A percentile compares a stretch with the other conserved stretches of the same genome.
Conservation (phyloP, 192 early-diverging fungal species). For the Geranomyces variabilis region DNA sequence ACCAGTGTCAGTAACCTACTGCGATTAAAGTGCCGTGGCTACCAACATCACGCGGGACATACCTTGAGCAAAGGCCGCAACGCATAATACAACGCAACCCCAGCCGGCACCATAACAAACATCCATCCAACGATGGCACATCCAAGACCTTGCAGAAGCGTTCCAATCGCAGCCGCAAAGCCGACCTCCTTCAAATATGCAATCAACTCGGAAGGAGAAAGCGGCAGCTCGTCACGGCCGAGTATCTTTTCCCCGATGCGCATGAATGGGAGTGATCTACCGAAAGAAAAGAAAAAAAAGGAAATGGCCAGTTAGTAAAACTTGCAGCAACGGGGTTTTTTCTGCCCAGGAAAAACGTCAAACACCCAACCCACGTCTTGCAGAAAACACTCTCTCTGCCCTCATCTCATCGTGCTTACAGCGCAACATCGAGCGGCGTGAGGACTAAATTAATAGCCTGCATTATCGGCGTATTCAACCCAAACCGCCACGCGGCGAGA, state of each 20-base stretch:
- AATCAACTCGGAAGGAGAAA: conserved; percentile 16
- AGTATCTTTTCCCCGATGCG: conserved; percentile 27
- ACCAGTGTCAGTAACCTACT: not conserved
- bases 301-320: not conserved
- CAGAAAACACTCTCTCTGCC: not conserved
- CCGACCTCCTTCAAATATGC: conserved; percentile 15
- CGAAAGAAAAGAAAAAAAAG: not conserved
- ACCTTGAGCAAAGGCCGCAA: conserved; percentile 21
- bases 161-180: conserved; percentile 3
- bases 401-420: conserved; percentile 7
- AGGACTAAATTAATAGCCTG: conserved; percentile 33
- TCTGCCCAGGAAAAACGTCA: no score
- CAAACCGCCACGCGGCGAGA: conserved; percentile 14
- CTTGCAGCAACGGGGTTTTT: no score
- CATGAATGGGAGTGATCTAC: conserved; percentile 31
- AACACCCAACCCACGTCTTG: not conserved
- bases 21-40: not conserved
- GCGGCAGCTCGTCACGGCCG: conserved; percentile 21
- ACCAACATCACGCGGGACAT: not conserved
- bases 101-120: conserved; percentile 22
- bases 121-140: conserved; percentile 37
- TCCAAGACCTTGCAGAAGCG: conserved; percentile 4
- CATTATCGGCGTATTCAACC: conserved; percentile 35
- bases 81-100: conserved; percentile 12
- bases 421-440: conserved; percentile 29